Evolutionary conservation across 192 early-diverging fungal species (phyloP).

Genomic region (Fimicolochytrium jonesii): DNA sequence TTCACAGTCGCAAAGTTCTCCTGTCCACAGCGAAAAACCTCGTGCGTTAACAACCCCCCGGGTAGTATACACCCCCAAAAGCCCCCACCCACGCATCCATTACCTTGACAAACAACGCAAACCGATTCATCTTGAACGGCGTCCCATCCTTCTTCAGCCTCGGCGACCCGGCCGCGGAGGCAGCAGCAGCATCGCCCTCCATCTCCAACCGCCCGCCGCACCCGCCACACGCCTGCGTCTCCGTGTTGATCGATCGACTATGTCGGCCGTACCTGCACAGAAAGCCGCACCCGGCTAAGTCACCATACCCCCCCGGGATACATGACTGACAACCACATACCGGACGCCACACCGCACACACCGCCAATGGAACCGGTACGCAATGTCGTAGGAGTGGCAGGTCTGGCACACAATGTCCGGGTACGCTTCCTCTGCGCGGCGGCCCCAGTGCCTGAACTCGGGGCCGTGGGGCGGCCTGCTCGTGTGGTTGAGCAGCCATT

Average conservation of each 20-base stretch:
- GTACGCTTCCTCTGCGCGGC: slow-evolving; percentile 4
- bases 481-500: slow-evolving; percentile 25
- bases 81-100: too few species aligned
- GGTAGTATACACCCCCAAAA: neutral
- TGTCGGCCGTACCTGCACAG: slow-evolving; percentile 37
- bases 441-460: slow-evolving; percentile 36
- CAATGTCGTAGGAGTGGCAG: slow-evolving; percentile 39
- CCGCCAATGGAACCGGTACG: slow-evolving; percentile 28
- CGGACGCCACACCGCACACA: slow-evolving; percentile 21
- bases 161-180: neutral
- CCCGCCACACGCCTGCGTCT: slow-evolving; percentile 26
- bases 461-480: slow-evolving; percentile 34
- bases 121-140: slow-evolving; percentile 26
- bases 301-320: too few species aligned
- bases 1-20: slow-evolving; percentile 13
- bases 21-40: neutral
- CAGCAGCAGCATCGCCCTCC: neutral
- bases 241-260: slow-evolving; percentile 35
- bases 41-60: neutral
- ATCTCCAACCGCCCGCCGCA: slow-evolving; percentile 17
- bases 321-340: too few species aligned
- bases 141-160: slow-evolving; percentile 34
- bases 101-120: slow-evolving; percentile 29
- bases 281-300: too few species aligned
- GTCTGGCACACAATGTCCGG: slow-evolving; percentile 29